Evolutionary conservation across 202 grass and related monocot species (phyloP), one percentile per base, ranked within the genome.

Genomic region (Bolboschoenoplectus hybrid): DNA sequence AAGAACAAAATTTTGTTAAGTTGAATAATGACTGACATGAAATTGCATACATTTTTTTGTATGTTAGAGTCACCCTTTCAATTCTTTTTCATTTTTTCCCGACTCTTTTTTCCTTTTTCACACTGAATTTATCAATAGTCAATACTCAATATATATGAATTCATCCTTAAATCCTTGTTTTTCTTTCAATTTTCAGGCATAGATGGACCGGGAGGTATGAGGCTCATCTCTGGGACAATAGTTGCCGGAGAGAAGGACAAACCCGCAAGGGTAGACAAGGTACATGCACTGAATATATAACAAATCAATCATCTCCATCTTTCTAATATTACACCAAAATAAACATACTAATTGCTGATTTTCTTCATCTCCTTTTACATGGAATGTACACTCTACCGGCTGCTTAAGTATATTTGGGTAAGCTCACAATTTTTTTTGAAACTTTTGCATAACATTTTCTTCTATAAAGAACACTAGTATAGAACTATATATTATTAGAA

Each of bases 231-330:
- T 89, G 82, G 82, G 87, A 89, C 75, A 89, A 85, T 64, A 89
- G 83, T 62, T 85, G 87, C 74, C 73, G 87, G 7, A 53, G 82
- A 70, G 83, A 89, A 70, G 87, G 87, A 34, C 87, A 89, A 71
- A 89, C 74, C 43, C 87, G 87, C 49, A 89, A 89, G 79, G 87
- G 87, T 62, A 77, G 87, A 69, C 87, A 89, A 85, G 87, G 87
- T 89, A 67, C 13, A 46, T 67, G 64, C 65, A 53, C 34, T 79
- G 16, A 78, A n/a, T 58, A n/a, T 13, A n/a, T 57, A 67, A 83
- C 40, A 66, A 9, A 82, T 50, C 3, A n/a, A 56, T 82, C 0
- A 10, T 50, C 16, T 1, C 10, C 36, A 55, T 84, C 13, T 52
- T 47, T 3, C 57, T 58, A 39, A 34, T 13, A 26, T 26, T 26